Conservation (phyloP, 1,284 basidiomycete species). For the Tilletia caries region DNA sequence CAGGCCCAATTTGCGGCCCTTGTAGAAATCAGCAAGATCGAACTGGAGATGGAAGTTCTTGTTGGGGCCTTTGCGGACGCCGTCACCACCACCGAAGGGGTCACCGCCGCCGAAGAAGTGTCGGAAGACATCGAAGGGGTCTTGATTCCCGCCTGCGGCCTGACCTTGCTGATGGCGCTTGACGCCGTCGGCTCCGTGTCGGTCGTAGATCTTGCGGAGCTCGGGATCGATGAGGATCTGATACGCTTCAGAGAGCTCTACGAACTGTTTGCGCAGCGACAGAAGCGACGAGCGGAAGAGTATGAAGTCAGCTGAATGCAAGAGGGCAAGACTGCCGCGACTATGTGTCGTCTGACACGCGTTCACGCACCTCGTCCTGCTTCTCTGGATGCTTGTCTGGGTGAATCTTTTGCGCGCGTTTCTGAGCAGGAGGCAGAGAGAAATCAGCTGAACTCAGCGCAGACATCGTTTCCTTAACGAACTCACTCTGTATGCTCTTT, state of each 20-base stretch:
- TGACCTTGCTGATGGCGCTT: constrained; percentile 42
- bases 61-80: constrained; percentile 39
- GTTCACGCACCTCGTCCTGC: constrained; percentile 28
- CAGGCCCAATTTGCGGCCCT: constrained; percentile 38
- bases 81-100: constrained; percentile 25
- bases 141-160: constrained; percentile 24
- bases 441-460: neutral
- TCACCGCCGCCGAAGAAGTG: constrained; percentile 50
- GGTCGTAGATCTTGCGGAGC: constrained; percentile 47
- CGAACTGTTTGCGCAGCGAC: constrained; percentile 29
- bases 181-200: constrained; percentile 47
- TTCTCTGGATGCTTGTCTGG: constrained; percentile 53
- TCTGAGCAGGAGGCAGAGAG: constrained; percentile 16
- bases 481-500: constrained; percentile 43
- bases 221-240: constrained; percentile 46
- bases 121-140: constrained; percentile 50
- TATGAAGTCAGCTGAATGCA: neutral
- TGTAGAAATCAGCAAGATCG: constrained; percentile 44
- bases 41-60: constrained; percentile 48
- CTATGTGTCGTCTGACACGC: neutral
- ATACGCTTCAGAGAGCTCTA: constrained; percentile 56
- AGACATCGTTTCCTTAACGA: neutral
- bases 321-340: neutral
- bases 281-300: neutral
- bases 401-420: constrained; percentile 48